A percentile compares a stretch with the other conserved stretches of the same genome.
These are phyloP conservation scores for Aureoboletus auriporus DNA, from an alignment of 768 basidiomycete species.

Conservation along the genomic window DNA sequence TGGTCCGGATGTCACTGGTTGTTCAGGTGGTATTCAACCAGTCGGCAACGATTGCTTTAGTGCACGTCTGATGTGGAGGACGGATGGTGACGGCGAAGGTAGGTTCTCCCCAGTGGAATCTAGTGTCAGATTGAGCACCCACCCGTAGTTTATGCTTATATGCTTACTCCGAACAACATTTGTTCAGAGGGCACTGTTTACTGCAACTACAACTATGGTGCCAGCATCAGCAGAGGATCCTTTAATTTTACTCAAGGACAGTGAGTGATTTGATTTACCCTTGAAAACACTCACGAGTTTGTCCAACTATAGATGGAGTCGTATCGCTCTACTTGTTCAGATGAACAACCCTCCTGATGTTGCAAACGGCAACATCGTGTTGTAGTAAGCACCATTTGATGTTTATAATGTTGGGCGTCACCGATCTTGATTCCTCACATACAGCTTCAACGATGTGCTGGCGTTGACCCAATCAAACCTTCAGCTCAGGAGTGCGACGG, in stretches of 20 bases:
- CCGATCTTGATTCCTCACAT: neutral
- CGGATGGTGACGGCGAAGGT: conserved; percentile 66
- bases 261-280: conserved; percentile 40
- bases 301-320: conserved; percentile 51
- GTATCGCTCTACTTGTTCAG: conserved; percentile 70
- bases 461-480: conserved; percentile 59
- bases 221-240: conserved; percentile 65
- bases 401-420: neutral
- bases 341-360: conserved; percentile 63
- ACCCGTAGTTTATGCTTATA: conserved; percentile 72
- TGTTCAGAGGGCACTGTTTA: conserved; percentile 52
- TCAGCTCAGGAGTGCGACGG: conserved; percentile 54
- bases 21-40: conserved; percentile 64
- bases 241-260: conserved; percentile 59
- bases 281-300: neutral
- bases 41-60: conserved; percentile 71
- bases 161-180: conserved; percentile 58
- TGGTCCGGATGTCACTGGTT: conserved; percentile 57
- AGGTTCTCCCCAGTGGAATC: conserved; percentile 13
- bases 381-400: conserved; percentile 51
- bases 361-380: conserved; percentile 70
- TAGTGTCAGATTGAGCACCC: neutral
- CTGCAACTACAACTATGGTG: conserved; percentile 75
- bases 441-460: conserved; percentile 65
- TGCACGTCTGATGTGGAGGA: conserved; percentile 73